phyloP scores from a whole-genome alignment of 495 filamentous ascomycete species.

The Apiosordaria backusii region DNA sequence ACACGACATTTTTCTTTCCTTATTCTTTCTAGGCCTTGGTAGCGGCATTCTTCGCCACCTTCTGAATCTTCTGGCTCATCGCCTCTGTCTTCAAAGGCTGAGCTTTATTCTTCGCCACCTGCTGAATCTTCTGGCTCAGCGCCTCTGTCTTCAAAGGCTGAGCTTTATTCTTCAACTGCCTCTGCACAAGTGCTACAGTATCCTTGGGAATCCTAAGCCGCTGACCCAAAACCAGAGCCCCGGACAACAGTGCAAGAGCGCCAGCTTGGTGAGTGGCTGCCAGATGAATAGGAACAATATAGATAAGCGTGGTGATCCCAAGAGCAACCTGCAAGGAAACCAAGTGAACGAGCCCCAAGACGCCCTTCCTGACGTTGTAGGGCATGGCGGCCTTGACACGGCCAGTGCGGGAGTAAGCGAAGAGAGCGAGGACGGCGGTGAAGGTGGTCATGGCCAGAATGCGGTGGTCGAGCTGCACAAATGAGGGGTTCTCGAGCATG shows the following conservation, averaged over 20 bases:
- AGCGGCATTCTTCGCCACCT: conserved; percentile 11
- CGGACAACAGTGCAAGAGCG: conserved; percentile 77
- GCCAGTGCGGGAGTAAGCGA: conserved; percentile 68
- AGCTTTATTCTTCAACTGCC: conserved; percentile 25
- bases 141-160: conserved; percentile 7
- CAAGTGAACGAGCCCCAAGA: conserved; percentile 78
- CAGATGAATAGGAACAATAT: conserved; percentile 83
- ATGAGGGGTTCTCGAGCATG: conserved; percentile 90
- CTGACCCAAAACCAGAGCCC: conserved; percentile 68
- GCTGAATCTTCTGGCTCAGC: conserved; percentile 14
- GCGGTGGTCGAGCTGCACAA: conserved; percentile 94
- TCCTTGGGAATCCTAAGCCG: conserved; percentile 50
- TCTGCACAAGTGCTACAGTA: conserved; percentile 45
- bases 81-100: conserved; percentile 7
- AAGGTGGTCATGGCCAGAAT: conserved; percentile 87
- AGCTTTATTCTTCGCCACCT: conserved; percentile 8
- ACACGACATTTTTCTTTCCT: conserved; percentile 3
- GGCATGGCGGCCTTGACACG: conserved; percentile 63
- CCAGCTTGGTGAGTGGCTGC: conserved; percentile 94
- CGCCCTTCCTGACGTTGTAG: conserved; percentile 59
- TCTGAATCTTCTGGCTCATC: conserved; percentile 12
- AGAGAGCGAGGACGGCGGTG: conserved; percentile 70
- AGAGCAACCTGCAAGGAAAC: conserved; percentile 77
- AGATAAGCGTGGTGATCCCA: conserved; percentile 85
- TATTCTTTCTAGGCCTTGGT: background rate